Percentiles rank a stretch among this genome's conserved stretches.
These are phyloP conservation scores for Fraxinus anomala DNA, from an alignment of 257 asterid genomes.

Conservation along the genomic window DNA sequence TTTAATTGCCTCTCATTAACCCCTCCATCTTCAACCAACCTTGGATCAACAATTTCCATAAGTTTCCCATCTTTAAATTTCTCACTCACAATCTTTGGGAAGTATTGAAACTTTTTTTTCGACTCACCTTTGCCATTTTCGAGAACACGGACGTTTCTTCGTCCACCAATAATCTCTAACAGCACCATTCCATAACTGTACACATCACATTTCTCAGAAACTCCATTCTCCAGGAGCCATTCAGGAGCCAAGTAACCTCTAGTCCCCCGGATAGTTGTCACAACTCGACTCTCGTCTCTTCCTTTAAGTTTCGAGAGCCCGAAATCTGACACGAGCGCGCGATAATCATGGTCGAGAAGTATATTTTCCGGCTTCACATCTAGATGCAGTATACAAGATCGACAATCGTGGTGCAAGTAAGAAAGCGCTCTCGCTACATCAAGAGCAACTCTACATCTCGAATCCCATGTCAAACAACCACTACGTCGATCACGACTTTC, in stretches of 20 bases:
- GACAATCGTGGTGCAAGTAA: conserved; percentile 73
- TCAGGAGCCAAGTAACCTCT: conserved; percentile 84
- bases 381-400: conserved; percentile 71
- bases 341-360: conserved; percentile 49
- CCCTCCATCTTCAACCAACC: conserved; percentile 41
- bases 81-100: conserved; percentile 60
- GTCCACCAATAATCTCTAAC: conserved; percentile 71
- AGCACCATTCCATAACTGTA: conserved; percentile 75
- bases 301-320: conserved; percentile 73
- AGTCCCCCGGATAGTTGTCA: conserved; percentile 70
- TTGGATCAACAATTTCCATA: conserved; percentile 65
- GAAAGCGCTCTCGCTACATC: conserved; percentile 74
- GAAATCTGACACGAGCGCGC: conserved; percentile 65
- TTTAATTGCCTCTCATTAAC: conserved; percentile 44
- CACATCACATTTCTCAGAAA: conserved; percentile 74
- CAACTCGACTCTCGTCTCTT: conserved; percentile 67
- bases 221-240: conserved; percentile 72
- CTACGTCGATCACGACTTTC: neutral
- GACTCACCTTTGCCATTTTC: conserved; percentile 31
- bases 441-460: conserved; percentile 53
- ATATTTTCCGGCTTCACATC: conserved; percentile 84
- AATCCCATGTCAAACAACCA: conserved; percentile 70
- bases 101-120: conserved; percentile 51
- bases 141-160: conserved; percentile 40
- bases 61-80: conserved; percentile 56